Percentiles rank a stretch among this genome's conserved stretches.
phyloP scores from a whole-genome alignment of 345 rosid species.

The Ricinus communis region DNA sequence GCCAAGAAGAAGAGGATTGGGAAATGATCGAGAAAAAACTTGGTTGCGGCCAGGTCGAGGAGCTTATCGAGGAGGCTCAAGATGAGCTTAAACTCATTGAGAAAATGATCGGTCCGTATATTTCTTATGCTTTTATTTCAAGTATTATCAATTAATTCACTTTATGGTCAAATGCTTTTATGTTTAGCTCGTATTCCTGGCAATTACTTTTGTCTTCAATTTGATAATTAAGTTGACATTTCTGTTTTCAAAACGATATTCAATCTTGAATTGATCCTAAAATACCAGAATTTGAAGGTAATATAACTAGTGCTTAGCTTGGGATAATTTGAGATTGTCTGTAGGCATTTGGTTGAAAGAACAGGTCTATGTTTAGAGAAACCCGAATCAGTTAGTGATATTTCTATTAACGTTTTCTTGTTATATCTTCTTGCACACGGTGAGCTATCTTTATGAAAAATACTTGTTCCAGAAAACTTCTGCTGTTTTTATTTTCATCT shows the following conservation, averaged over 20 bases:
- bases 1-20: constrained; percentile 84
- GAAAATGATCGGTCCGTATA: constrained; percentile 86
- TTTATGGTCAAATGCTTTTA: too few species aligned
- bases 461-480: background rate
- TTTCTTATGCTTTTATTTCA: background rate
- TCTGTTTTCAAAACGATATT: too few species aligned
- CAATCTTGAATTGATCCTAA: too few species aligned
- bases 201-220: too few species aligned
- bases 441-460: background rate
- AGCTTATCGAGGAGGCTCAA: constrained; percentile 93
- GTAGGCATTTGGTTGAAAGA: too few species aligned
- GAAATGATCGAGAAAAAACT: constrained; percentile 80
- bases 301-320: background rate
- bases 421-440: background rate
- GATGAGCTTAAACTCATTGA: constrained; percentile 91
- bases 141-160: too few species aligned
- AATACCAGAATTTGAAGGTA: too few species aligned
- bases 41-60: constrained; percentile 97
- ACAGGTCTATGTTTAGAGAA: too few species aligned
- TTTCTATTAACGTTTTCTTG: background rate
- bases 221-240: too few species aligned
- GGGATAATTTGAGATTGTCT: background rate
- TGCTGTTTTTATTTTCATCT: background rate
- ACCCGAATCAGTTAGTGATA: too few species aligned
- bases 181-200: too few species aligned